Evolutionary conservation across 2,329 filamentous ascomycete species (phyloP), one percentile per base, ranked within the genome.

Genomic region (Aspergillus bombycis): DNA sequence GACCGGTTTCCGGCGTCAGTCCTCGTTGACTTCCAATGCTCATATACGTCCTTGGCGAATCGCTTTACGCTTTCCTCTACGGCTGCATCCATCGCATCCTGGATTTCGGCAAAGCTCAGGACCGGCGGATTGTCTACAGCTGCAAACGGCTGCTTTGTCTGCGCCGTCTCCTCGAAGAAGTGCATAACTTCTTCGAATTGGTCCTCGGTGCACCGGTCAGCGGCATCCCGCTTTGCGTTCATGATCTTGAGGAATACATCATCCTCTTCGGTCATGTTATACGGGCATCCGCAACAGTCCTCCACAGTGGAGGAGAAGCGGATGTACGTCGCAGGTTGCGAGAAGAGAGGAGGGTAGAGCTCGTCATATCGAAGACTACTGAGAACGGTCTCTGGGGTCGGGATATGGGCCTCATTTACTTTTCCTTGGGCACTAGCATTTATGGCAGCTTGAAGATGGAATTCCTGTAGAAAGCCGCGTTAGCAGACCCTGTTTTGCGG

Each of bases 301-400:
- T 99, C 95, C 65, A 99, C 94, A 3, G 95, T 99, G 70, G 96
- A 94, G 68, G 95, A 98, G 82, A 96, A 98, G 68, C 94, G 93
- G 77, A 99, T 97, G 80, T 98, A 98, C 65, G 94, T 95, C 65
- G 90, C 89, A 58, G 95, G 93, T 78, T 96, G 91, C 73, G 89
- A 86, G 80, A 94, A 97, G 62, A 84, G 83, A 68, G 87, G 88
- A 57, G 90, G 87, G 77, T 98, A 98, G 71, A 97, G 86, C 73
- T 90, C 87, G 79, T 96, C 92, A 89, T 97, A 99, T 79, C 92
- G 87, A 79, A 94, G 83, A 68, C 81, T 83, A 78, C 85, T 86
- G 72, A 83, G 80, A 68, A 86, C 81, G 66, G 87, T 87, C 72
- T 90, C 88, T 65, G 88, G 88, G 50, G 88, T 90, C 41, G 88